A percentile compares a stretch with the other conserved stretches of the same genome.
phyloP scores from a whole-genome alignment of 257 asterid genomes.

The Ajuga chamaepitys region DNA sequence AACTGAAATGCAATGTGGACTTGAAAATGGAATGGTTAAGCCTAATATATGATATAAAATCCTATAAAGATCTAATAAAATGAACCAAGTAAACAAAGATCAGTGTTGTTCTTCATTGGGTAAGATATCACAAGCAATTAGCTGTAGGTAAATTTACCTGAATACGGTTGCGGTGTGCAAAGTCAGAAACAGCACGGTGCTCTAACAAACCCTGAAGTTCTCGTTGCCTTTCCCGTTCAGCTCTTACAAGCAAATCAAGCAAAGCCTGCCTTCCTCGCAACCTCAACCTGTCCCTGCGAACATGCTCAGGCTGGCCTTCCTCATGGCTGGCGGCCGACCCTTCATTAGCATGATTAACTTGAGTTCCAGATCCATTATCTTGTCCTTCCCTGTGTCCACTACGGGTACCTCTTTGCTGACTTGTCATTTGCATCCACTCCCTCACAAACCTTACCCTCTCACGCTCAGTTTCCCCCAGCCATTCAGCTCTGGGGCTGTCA shows the following conservation, averaged over 20 bases:
- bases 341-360: conserved; percentile 44
- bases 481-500: conserved; percentile 58
- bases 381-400: conserved; percentile 57
- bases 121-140: background rate
- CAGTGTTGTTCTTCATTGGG: conserved; percentile 6
- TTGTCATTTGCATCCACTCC: conserved; percentile 87
- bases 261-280: conserved; percentile 76
- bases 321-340: conserved; percentile 42
- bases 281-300: conserved; percentile 64
- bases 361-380: conserved; percentile 33
- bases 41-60: background rate
- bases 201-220: conserved; percentile 73
- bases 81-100: background rate
- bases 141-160: background rate
- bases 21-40: background rate
- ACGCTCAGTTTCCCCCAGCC: conserved; percentile 90
- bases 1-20: background rate
- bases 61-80: background rate
- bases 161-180: conserved; percentile 82
- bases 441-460: conserved; percentile 90
- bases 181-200: conserved; percentile 80
- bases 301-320: conserved; percentile 37
- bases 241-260: conserved; percentile 67
- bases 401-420: conserved; percentile 81
- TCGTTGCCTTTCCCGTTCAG: conserved; percentile 67